Evolutionary conservation across 2,329 filamentous ascomycete species (phyloP).

Genomic region (Aspergillus calidoustus): DNA sequence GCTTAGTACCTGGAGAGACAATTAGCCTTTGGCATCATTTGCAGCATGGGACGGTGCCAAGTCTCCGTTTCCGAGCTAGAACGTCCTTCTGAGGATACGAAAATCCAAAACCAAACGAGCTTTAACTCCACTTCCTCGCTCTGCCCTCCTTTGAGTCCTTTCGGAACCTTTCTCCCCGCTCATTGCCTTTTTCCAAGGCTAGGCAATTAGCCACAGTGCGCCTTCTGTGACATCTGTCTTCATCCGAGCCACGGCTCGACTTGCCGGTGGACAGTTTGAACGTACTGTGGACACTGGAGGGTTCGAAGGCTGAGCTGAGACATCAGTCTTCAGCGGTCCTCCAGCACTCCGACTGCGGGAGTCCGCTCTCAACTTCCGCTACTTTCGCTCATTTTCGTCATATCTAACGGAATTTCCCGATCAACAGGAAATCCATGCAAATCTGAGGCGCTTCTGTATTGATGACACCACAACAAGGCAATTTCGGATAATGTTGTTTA

Average conservation of each 20-base stretch:
- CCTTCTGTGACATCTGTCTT: background rate
- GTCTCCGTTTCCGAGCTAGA: background rate
- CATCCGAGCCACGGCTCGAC: background rate
- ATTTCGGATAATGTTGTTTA: constrained; percentile 8
- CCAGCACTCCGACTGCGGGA: background rate
- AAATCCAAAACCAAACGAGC: background rate
- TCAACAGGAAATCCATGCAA: constrained; percentile 3
- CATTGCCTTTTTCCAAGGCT: background rate
- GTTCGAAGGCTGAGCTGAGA: background rate
- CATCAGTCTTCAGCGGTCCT: background rate
- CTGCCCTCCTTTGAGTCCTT: background rate
- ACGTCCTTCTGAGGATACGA: background rate
- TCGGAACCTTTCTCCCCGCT: constrained; percentile 8
- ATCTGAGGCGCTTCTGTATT: constrained; percentile 16
- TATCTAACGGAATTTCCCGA: background rate
- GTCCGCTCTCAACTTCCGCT: background rate
- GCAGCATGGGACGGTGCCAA: background rate
- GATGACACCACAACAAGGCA: constrained; percentile 17
- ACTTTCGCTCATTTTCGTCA: background rate
- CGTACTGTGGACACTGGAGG: background rate
- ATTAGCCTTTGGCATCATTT: background rate
- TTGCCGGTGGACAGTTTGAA: background rate
- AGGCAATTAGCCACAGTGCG: background rate
- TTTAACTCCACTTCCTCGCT: background rate
- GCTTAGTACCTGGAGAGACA: background rate